Base-by-base conservation (phyloP, 805 yeast species). In the Peterozyma toletana region DNA sequence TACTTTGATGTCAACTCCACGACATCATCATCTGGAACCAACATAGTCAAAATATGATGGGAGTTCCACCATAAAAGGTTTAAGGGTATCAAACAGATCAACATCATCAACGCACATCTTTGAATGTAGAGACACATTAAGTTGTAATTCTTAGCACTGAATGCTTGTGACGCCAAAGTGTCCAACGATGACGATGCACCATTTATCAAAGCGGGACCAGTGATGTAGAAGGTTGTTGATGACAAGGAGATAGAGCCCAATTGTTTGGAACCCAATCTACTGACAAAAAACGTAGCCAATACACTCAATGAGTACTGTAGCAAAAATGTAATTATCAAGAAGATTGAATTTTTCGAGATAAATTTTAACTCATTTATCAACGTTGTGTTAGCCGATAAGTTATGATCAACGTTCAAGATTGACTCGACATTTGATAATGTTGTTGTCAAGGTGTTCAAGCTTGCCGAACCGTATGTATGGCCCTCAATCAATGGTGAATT, bases 171-270 rank as follows among this genome's bases (percentile, higher is more conserved):
- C 55, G 93, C 84, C 33, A 86, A 67, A 0, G 95, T 85, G 57
- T 86, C 96, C 47, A 86, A 68, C 39, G 89, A 83, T 0, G 95
- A 85, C 1, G 93, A 80, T 41, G 86, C 74, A 29, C 95, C 96
- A 57, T 85, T 91, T 53, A 86, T 80, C 31, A 86, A 70, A 0
- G 95, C 87, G 51, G 83, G 78, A 0, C 72, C 72, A 0, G 91
- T 82, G 48, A 86, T 84, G 50, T 83, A 83, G 1, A 87, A 84
- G 1, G 93, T 85, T 89, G 86, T 86, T 0, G 86, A 76, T 1
- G 88, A 91, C 56, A 86, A 66, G 1, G 91, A 82, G 5, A 86
- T 91, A 0, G 95, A 95, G 2, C 90, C 93, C 40, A 86, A 68
- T 58, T 86, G 89, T 33, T 71, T 72, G 39, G 83, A 85, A 33